These are phyloP conservation scores for Peronospora belbahrii DNA, from an alignment of 352 stramenopile genomes.

Conservation along the genomic window DNA sequence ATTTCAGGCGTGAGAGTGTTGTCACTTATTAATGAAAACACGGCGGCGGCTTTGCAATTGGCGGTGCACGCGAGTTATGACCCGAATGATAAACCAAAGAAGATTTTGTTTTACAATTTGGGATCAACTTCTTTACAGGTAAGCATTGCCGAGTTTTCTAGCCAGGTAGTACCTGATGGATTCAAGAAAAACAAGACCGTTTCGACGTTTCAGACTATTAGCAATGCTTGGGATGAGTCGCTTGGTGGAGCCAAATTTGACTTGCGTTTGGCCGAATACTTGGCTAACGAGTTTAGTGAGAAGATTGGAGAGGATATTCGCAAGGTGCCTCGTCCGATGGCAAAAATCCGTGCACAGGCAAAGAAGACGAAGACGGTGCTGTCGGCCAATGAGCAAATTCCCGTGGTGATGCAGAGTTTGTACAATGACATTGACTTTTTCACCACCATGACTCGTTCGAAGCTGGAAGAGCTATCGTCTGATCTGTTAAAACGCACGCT, in stretches of 20 bases:
- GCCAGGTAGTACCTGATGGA: constrained; percentile 72
- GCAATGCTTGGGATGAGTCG: constrained; percentile 90
- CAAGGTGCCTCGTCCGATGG: constrained; percentile 85
- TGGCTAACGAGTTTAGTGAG: constrained; percentile 91
- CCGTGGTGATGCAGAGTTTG: constrained; percentile 90
- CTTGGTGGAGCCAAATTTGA: constrained; percentile 91
- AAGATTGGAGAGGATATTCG: constrained; percentile 90
- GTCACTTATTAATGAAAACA: constrained; percentile 96
- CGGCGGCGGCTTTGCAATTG: constrained; percentile 94
- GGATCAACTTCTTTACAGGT: constrained; percentile 89
- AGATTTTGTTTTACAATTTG: constrained; percentile 98
- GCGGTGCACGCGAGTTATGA: constrained; percentile 89
- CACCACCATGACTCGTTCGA: constrained; percentile 80
- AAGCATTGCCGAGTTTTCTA: constrained; percentile 82
- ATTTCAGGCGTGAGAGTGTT: constrained; percentile 94
- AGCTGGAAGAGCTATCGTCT: constrained; percentile 89
- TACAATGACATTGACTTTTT: constrained; percentile 93
- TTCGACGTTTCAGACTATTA: constrained; percentile 87
- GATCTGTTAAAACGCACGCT: constrained; percentile 85
- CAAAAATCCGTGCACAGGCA: constrained; percentile 91
- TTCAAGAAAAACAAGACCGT: constrained; percentile 92
- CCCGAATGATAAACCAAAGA: constrained; percentile 58
- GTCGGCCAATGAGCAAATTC: constrained; percentile 94
- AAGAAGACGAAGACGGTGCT: constrained; percentile 98
- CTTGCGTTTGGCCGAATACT: constrained; percentile 87